Evolutionary conservation across 225 moss, liverwort and hornwort species (phyloP).

Genomic region (Climacium dendroides): DNA sequence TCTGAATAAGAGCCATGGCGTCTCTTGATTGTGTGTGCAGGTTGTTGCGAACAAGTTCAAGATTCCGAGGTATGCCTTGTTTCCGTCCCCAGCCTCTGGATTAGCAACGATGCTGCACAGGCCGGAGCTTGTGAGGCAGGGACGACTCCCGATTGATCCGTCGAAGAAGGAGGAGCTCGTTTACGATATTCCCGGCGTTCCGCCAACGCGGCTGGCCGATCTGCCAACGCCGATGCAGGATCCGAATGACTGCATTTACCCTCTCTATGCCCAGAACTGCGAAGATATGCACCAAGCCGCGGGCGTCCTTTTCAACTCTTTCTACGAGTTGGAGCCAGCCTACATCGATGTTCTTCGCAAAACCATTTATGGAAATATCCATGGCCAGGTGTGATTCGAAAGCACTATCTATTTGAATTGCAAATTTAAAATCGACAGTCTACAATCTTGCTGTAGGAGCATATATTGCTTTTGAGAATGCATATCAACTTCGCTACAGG

Average conservation of each 20-base stretch:
- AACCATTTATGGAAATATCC: neutral
- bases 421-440: neutral
- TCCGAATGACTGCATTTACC: neutral
- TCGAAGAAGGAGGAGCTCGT: constrained; percentile 8
- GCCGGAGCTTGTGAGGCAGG: constrained; percentile 27
- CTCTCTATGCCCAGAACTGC: constrained; percentile 4
- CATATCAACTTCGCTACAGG: neutral
- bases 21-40: neutral
- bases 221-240: constrained; percentile 29
- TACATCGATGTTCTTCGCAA: constrained; percentile 13
- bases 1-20: neutral
- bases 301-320: constrained; percentile 30
- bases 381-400: constrained; percentile 3
- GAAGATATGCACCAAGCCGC: constrained; percentile 23
- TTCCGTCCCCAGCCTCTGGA: constrained; percentile 4
- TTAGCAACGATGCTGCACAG: constrained; percentile 20
- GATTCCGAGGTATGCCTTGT: constrained; percentile 34
- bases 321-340: constrained; percentile 27
- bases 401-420: neutral
- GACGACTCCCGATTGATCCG: constrained; percentile 4
- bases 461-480: too few species aligned
- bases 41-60: constrained; percentile 29
- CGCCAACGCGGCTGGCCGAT: constrained; percentile 33
- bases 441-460: neutral
- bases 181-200: constrained; percentile 35